A percentile compares a stretch with the other conserved stretches of the same genome.
Evolutionary conservation across 352 stramenopile species (phyloP).

Genomic region (Blastocystis sp.): DNA sequence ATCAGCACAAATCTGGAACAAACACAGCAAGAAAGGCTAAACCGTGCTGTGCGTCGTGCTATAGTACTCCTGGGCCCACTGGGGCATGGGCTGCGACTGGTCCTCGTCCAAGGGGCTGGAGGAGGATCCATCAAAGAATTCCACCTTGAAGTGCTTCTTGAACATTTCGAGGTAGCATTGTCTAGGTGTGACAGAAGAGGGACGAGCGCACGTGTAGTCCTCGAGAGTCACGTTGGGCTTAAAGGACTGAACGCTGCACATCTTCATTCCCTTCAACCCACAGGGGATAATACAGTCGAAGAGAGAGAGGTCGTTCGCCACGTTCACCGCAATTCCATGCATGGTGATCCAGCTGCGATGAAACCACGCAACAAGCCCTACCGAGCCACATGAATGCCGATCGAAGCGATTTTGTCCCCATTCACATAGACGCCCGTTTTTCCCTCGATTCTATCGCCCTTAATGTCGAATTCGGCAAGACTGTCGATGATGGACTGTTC

Average conservation of each 20-base stretch:
- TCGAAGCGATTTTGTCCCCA: constrained; percentile 67
- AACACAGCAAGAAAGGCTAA: not conserved
- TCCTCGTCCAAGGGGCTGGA: constrained; percentile 36
- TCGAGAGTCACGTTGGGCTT: constrained; percentile 55
- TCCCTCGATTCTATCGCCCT: constrained; percentile 41
- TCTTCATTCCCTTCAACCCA: constrained; percentile 68
- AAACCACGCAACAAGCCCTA: not conserved
- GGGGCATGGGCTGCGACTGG: constrained; percentile 2
- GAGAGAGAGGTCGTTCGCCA: constrained; percentile 59
- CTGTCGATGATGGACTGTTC: constrained; percentile 65
- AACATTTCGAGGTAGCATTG: constrained; percentile 60
- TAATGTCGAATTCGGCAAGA: constrained; percentile 59
- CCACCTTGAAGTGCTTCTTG: constrained; percentile 62
- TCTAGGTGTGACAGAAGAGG: not conserved
- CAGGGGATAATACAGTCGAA: constrained; percentile 69
- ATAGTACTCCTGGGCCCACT: constrained; percentile 41
- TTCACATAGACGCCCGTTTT: constrained; percentile 70
- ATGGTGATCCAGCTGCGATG: constrained; percentile 64
- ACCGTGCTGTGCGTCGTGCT: not conserved
- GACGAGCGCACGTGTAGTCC: constrained; percentile 34
- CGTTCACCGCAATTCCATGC: constrained; percentile 68
- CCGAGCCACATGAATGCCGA: constrained; percentile 66
- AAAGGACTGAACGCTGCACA: constrained; percentile 64
- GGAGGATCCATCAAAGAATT: constrained; percentile 53
- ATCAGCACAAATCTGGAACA: not conserved